These are phyloP conservation scores for Xylaria sp. DNA, from an alignment of 2,329 filamentous ascomycete species.

Conservation along the genomic window DNA sequence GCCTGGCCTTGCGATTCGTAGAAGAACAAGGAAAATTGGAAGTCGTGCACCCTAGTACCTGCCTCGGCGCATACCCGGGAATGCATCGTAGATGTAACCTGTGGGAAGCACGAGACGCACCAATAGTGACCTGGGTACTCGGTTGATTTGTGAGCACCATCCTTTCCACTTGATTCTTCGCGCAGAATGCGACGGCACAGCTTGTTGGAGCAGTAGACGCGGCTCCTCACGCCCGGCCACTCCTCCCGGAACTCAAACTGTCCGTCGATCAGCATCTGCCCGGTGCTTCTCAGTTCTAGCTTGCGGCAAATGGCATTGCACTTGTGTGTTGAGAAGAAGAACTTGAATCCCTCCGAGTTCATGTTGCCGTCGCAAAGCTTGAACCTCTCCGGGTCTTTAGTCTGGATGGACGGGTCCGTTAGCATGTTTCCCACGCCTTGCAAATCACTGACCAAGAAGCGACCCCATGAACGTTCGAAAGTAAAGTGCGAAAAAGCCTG, in stretches of 20 bases:
- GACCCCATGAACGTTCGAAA: constrained; percentile 47
- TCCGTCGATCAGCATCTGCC: neutral
- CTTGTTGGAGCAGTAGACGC: constrained; percentile 48
- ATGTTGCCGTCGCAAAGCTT: neutral
- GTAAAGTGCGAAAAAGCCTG: constrained; percentile 52
- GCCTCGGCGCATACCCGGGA: neutral
- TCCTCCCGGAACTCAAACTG: constrained; percentile 38
- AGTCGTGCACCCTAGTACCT: neutral
- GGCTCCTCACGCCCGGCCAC: constrained; percentile 41
- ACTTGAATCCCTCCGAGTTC: neutral
- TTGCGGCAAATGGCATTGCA: neutral
- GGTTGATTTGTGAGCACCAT: constrained; percentile 27
- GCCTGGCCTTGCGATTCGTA: neutral
- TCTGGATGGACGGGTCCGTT: constrained; percentile 48
- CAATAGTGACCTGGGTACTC: constrained; percentile 32
- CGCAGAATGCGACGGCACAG: constrained; percentile 45
- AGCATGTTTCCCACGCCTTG: constrained; percentile 46
- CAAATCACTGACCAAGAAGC: constrained; percentile 33
- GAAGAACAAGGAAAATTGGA: neutral
- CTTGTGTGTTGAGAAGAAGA: neutral
- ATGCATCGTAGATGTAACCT: neutral
- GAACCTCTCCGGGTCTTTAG: constrained; percentile 40
- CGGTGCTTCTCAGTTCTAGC: neutral
- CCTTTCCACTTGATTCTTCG: too few relatives aligned
- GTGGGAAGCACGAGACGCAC: neutral